Evolutionary conservation across 2,329 filamentous ascomycete species (phyloP).

Genomic region (Venturia pyrina): DNA sequence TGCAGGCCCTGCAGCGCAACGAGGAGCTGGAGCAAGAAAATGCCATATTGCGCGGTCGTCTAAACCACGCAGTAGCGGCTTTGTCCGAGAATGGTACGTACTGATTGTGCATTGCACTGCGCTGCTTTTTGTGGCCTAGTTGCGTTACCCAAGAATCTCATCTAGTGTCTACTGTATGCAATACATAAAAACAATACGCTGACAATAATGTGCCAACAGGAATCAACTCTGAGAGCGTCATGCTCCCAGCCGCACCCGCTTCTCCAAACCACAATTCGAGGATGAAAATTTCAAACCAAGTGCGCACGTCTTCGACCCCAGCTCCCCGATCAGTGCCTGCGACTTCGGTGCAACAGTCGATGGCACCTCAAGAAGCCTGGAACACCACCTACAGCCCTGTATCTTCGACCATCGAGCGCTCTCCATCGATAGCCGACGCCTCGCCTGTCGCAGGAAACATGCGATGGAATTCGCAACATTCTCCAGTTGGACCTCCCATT

Average conservation of each 20-base stretch:
- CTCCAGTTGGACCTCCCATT: conserved; percentile 2
- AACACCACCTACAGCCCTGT: conserved; percentile 9
- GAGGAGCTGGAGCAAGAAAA: conserved; percentile 46
- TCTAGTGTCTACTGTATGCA: neutral
- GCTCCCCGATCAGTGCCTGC: conserved; percentile 10
- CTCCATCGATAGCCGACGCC: conserved; percentile 10
- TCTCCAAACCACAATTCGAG: conserved; percentile 5
- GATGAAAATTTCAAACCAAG: conserved; percentile 10
- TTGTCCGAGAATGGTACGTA: conserved; percentile 13
- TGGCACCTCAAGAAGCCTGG: conserved; percentile 10
- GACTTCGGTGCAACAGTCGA: neutral
- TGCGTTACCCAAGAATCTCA: neutral
- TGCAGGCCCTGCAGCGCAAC: conserved; percentile 43
- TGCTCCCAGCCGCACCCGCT: conserved; percentile 1
- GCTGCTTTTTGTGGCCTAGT: neutral
- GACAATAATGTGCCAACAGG: conserved; percentile 6
- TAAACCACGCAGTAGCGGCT: conserved; percentile 35
- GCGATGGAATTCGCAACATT: conserved; percentile 9
- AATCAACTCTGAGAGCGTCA: conserved; percentile 1
- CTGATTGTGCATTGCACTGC: neutral
- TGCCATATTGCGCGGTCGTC: conserved; percentile 38
- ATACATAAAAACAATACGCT: neutral
- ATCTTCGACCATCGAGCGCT: conserved; percentile 9
- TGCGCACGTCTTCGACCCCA: conserved; percentile 13
- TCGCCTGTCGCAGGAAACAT: conserved; percentile 6